phyloP scores from a whole-genome alignment of 2,329 filamentous ascomycete genomes.

The Colletotrichum brevisporum region DNA sequence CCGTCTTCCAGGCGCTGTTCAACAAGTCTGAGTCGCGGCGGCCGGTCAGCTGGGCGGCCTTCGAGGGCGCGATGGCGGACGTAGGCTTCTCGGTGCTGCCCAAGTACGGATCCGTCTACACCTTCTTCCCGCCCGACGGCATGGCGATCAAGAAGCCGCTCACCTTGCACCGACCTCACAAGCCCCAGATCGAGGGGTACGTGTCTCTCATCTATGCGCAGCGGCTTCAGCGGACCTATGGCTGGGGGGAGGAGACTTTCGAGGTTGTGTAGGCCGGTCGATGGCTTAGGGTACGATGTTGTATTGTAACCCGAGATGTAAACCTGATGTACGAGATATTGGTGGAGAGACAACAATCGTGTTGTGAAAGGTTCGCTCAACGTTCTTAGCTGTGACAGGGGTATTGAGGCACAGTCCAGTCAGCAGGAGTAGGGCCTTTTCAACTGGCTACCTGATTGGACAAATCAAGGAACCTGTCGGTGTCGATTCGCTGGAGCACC shows the following conservation, averaged over 20 bases:
- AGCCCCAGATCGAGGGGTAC: conserved; percentile 53
- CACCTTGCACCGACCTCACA: conserved; percentile 56
- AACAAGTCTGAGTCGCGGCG: conserved; percentile 47
- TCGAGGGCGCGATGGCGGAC: conserved; percentile 58
- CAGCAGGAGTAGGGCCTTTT: no score
- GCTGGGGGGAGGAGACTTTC: conserved; percentile 54
- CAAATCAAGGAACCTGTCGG: no score
- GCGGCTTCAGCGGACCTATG: conserved; percentile 52
- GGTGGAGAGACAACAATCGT: no score
- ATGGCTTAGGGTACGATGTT: no score
- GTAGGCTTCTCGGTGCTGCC: conserved; percentile 58
- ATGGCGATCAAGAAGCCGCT: conserved; percentile 48
- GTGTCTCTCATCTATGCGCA: conserved; percentile 46
- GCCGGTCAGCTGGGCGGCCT: conserved; percentile 53
- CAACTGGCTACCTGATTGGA: no score
- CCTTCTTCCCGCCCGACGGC: conserved; percentile 50
- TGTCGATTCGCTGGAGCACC: no score
- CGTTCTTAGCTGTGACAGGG: no score
- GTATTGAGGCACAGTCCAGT: no score
- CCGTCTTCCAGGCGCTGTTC: conserved; percentile 56
- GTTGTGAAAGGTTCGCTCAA: no score
- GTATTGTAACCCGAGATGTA: no score
- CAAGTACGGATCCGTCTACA: conserved; percentile 59
- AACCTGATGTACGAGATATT: no score
- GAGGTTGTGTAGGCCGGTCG: not conserved